These are phyloP conservation scores for Trypanosoma melophagium DNA, from an alignment of 208 protist genomes.

Conservation along the genomic window DNA sequence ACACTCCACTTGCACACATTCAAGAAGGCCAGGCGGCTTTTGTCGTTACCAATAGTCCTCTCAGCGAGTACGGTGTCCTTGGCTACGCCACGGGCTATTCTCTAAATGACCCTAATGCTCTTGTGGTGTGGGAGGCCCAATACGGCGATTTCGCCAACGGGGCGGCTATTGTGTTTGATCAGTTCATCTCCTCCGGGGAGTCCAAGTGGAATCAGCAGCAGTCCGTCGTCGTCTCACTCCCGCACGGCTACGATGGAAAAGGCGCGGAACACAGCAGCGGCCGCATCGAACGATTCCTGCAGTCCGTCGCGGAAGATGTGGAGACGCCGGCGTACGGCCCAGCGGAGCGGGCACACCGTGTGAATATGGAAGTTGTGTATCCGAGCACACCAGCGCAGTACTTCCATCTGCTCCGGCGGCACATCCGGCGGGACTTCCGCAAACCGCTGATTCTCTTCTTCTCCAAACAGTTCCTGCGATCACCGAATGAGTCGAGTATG, in stretches of 20 bases:
- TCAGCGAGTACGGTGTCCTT: conserved; percentile 97
- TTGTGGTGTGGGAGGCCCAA: conserved; percentile 99
- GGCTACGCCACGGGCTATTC: conserved; percentile 97
- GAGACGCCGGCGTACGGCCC: conserved; percentile 74
- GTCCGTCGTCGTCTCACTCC: conserved; percentile 96
- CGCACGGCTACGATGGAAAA: conserved; percentile 98
- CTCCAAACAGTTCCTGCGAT: conserved; percentile 90
- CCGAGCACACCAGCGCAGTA: conserved; percentile 97
- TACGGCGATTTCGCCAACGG: conserved; percentile 99
- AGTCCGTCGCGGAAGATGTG: conserved; percentile 94
- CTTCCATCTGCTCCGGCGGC: conserved; percentile 98
- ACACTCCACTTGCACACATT: conserved; percentile 84
- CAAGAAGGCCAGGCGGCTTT: conserved; percentile 74
- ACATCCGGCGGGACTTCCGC: conserved; percentile 97
- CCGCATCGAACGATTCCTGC: conserved; percentile 98
- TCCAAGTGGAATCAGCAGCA: conserved; percentile 97
- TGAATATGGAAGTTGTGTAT: conserved; percentile 93
- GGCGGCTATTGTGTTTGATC: conserved; percentile 98
- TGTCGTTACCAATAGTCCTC: conserved; percentile 91
- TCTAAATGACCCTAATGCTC: conserved; percentile 91
- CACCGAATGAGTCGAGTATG: conserved; percentile 80
- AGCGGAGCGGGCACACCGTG: conserved; percentile 67
- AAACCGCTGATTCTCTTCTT: conserved; percentile 97
- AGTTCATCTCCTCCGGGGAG: conserved; percentile 94
- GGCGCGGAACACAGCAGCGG: conserved; percentile 97